Evolutionary conservation across 1,284 basidiomycete genomes (phyloP), one percentile per base, ranked within the genome.

Genomic region (Gymnopus androsaceus): DNA sequence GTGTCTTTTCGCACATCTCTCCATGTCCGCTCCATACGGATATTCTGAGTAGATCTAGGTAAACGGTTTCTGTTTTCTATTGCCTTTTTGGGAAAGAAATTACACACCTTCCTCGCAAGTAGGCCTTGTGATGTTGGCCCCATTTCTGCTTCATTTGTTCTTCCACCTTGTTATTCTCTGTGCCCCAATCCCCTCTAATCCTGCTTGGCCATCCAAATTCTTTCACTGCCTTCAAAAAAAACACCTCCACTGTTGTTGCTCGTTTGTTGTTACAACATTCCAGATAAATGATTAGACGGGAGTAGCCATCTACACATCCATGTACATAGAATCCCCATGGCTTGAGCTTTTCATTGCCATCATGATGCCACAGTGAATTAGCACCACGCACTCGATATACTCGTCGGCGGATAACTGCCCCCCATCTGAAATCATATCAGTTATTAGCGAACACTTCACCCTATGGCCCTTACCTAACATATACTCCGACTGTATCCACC

Each of bases 231-330:
- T 54, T 47, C 2, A 56, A 36, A 51, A 72, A 71, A 3, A 63
- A 34, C 6, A 57, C 41, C 2, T 61, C 55, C 3, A 72, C 70
- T 1, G 68, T 70, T 1, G 8, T 3, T 8, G 66, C 54, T 9
- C 59, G 34, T 51, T 69, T 69, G 59, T 69, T 69, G 52, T 61
- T 59, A 37, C 42, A 34, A 34, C 56, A 61, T 3, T 59, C 48
- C 19, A 75, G 61, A 4, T 63, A 71, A 12, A 60, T 51, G 21
- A 74, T 60, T n/a, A 65, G 51, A 1, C 69, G 59, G 0, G 68
- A 66, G 38, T 65, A 55, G 1, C 72, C 71, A 59, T 74, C 72
- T 6, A 73, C 63, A 49, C 71, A 69, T 8, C 61, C 66, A 54
- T 75, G 73, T 1, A 69, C 69, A 41, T 54, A 60, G 44, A 60